A percentile compares a stretch with the other conserved stretches of the same genome.
Evolutionary conservation across 352 stramenopile genomes (phyloP).

Genomic region (Aphanomyces stellatus): DNA sequence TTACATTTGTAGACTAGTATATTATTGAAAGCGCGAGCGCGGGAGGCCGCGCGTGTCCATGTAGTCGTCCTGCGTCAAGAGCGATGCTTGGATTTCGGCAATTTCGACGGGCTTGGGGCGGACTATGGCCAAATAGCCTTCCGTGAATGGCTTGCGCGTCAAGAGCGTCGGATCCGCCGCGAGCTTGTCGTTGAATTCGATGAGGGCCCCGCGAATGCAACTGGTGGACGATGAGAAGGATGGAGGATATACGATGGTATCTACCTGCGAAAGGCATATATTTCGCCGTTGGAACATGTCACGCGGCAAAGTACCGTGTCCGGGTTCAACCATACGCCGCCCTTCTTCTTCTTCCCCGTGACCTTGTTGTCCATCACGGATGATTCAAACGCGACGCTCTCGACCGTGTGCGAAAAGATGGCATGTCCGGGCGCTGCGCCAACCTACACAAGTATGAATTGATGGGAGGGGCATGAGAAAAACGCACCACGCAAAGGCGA

Average conservation of each 20-base stretch:
- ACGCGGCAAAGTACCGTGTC: slow-evolving; percentile 58
- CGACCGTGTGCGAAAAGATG: slow-evolving; percentile 42
- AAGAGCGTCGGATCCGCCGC: slow-evolving; percentile 47
- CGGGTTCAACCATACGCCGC: slow-evolving; percentile 59
- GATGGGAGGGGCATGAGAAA: background rate
- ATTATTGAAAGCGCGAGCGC: slow-evolving; percentile 6
- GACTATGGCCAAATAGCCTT: slow-evolving; percentile 74
- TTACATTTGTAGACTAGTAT: too few species aligned
- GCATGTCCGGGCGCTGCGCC: slow-evolving; percentile 58
- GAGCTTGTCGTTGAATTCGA: slow-evolving; percentile 72
- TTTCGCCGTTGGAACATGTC: slow-evolving; percentile 47
- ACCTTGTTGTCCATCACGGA: slow-evolving; percentile 63
- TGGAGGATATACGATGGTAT: background rate
- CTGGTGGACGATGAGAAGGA: slow-evolving; percentile 21
- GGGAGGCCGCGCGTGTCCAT: slow-evolving; percentile 37
- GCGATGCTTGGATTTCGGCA: slow-evolving; percentile 69
- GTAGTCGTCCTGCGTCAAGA: slow-evolving; percentile 74
- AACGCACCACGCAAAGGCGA: slow-evolving; percentile 58
- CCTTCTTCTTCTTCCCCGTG: slow-evolving; percentile 84
- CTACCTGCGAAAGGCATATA: slow-evolving; percentile 52
- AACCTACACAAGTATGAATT: slow-evolving; percentile 21
- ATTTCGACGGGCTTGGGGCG: slow-evolving; percentile 74
- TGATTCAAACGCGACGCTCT: slow-evolving; percentile 48
- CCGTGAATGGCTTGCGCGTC: slow-evolving; percentile 51
- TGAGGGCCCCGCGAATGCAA: slow-evolving; percentile 69